Evolutionary conservation across 2,329 filamentous ascomycete genomes (phyloP).

Genomic region (Penicillium sp.): DNA sequence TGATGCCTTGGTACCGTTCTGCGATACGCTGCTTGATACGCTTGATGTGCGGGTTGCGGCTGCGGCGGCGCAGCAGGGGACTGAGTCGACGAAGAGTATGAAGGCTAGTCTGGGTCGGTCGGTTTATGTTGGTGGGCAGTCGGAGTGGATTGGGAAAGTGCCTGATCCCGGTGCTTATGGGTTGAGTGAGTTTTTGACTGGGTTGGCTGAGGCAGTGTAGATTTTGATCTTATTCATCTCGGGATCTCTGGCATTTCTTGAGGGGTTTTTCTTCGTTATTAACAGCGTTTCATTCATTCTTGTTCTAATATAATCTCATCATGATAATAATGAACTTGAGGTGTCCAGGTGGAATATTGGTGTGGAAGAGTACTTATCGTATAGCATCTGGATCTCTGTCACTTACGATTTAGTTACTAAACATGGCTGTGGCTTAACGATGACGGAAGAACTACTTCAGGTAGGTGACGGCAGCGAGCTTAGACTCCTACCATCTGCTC

Average conservation of each 20-base stretch:
- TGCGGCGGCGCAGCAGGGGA: slow-evolving; percentile 72
- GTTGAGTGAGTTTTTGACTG: slow-evolving; percentile 81
- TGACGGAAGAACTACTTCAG: background rate
- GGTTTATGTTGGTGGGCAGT: slow-evolving; percentile 75
- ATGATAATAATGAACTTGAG: slow-evolving; percentile 20
- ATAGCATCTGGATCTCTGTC: background rate
- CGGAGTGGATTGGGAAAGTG: slow-evolving; percentile 68
- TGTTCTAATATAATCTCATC: slow-evolving; percentile 27
- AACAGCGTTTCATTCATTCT: slow-evolving; percentile 7
- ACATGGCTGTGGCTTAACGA: background rate
- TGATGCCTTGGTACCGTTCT: slow-evolving; percentile 87
- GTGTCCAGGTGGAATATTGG: background rate
- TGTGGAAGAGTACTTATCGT: background rate
- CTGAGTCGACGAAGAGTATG: slow-evolving; percentile 89
- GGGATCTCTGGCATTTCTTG: background rate
- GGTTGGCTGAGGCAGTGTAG: slow-evolving; percentile 63
- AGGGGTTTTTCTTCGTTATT: background rate
- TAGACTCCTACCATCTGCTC: background rate
- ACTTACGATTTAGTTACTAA: background rate
- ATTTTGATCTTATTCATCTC: slow-evolving; percentile 9
- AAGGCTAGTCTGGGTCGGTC: slow-evolving; percentile 81
- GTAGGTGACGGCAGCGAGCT: background rate
- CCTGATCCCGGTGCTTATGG: slow-evolving; percentile 77
- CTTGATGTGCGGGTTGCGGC: slow-evolving; percentile 73
- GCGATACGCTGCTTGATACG: slow-evolving; percentile 68